phyloP scores from a whole-genome alignment of 192 early-diverging fungal genomes.

The Coemansia sp. region DNA sequence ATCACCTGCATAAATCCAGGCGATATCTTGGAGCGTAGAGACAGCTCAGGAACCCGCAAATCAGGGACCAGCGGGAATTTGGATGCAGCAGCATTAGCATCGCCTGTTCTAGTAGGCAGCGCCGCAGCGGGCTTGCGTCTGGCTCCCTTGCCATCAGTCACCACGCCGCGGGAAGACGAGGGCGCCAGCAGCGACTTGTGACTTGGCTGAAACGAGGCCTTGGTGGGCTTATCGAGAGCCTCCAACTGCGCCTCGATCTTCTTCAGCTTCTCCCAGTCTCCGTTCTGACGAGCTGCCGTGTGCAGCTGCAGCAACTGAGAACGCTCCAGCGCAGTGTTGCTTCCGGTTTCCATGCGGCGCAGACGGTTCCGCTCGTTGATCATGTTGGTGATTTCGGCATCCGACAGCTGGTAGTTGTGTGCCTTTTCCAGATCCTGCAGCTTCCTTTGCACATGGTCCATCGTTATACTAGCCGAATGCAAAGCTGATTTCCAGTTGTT shows the following conservation, averaged over 20 bases:
- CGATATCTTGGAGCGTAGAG: constrained; percentile 33
- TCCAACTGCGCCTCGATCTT: constrained; percentile 40
- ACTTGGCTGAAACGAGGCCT: neutral
- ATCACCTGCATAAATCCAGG: constrained; percentile 40
- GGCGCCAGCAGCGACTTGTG: constrained; percentile 37
- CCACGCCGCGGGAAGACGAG: constrained; percentile 17
- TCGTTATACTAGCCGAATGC: constrained; percentile 49
- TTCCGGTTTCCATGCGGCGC: constrained; percentile 25
- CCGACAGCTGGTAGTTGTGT: constrained; percentile 59
- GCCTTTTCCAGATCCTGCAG: constrained; percentile 57
- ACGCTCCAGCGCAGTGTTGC: constrained; percentile 51
- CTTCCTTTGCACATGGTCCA: constrained; percentile 58
- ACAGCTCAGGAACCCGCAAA: constrained; percentile 23
- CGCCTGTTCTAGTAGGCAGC: neutral
- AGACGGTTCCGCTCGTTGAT: constrained; percentile 58
- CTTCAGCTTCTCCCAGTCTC: constrained; percentile 51
- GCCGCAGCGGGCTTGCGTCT: constrained; percentile 11
- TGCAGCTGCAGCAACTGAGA: constrained; percentile 52
- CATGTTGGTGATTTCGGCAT: constrained; percentile 64
- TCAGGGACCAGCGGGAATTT: constrained; percentile 31
- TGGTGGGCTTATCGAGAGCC: constrained; percentile 26
- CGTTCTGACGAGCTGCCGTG: constrained; percentile 53
- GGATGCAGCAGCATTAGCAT: neutral
- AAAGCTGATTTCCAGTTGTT: constrained; percentile 55
- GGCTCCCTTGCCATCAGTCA: constrained; percentile 11